Percentiles rank a stretch among this genome's conserved stretches.
Conservation (phyloP, 2,329 filamentous ascomycete species). For the Exophiala bonariae region DNA sequence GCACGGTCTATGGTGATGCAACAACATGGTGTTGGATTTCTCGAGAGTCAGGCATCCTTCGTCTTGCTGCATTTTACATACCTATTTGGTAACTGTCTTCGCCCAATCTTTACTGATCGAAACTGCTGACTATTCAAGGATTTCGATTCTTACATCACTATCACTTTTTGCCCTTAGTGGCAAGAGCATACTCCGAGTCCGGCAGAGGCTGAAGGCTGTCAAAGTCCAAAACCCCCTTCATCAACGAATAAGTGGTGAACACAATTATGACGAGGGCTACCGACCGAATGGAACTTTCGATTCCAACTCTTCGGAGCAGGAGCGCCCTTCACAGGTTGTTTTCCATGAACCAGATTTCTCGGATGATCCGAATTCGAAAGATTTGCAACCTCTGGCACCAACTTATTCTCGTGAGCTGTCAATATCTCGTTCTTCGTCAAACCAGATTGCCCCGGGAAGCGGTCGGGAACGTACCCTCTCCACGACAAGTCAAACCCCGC, state of each 20-base stretch:
- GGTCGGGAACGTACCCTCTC: neutral
- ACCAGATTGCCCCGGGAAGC: neutral
- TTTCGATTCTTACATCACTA: conserved; percentile 14
- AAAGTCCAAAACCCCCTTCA: conserved; percentile 7
- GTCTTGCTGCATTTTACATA: conserved; percentile 17
- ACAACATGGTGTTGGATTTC: conserved; percentile 23
- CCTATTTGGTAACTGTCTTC: conserved; percentile 14
- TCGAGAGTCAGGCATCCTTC: conserved; percentile 13
- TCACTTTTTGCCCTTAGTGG: conserved; percentile 17
- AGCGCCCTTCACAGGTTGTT: neutral
- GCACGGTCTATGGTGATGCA: conserved; percentile 17
- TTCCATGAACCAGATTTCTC: conserved; percentile 1
- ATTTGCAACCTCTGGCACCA: conserved; percentile 14
- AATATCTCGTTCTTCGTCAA: neutral
- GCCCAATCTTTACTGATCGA: neutral
- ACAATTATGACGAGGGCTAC: neutral
- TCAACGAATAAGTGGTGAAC: neutral
- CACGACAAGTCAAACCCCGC: neutral
- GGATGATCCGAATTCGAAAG: conserved; percentile 4
- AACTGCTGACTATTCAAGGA: conserved; percentile 5
- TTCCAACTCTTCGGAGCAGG: neutral
- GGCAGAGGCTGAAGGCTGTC: conserved; percentile 14
- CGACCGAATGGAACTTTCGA: neutral
- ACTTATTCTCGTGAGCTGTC: conserved; percentile 10
- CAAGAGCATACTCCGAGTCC: conserved; percentile 17